Base-by-base conservation (phyloP, 108 stramenopile genomes). In the Nitzschia inconspicua region DNA sequence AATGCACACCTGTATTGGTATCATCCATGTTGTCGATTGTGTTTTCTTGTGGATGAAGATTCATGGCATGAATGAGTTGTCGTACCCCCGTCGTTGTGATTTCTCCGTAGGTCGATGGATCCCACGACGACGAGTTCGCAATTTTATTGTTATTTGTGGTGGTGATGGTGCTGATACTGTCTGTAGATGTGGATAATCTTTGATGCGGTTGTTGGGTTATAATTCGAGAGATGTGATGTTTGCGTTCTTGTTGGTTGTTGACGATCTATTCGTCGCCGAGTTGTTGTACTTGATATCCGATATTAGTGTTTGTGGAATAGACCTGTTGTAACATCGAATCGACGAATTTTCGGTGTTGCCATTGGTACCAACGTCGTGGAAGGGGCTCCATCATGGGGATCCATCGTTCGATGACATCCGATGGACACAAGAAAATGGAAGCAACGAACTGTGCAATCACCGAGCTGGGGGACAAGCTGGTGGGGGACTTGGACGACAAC, bases 51-150 rank as follows among this genome's bases (percentile, higher is more conserved):
- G 29, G n/a, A 30, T 14, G 48, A 37, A 82, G 48, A 11, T 60
- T 59, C 83, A 88, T 82, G 57, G 75, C 70, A 71, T 77, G 39
- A 46, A 83, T 82, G 13, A 88, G 47, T 54, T 88, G 86, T 19
- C 83, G 68, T 37, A 75, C 66, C 52, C 84, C 84, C 43, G 75
- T 20, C 31, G 53, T 24, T 26, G 86, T 88, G n/a, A 88, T 77
- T 72, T 88, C 86, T 2, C 86, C 86, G 55, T 88, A 88, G 2
- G 83, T 84, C 8, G 69, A 72, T 39, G 28, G 42, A 10, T 54
- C 37, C 35, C 3, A 20, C 8, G 28, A 3, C 44, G 44, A 27
- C 14, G 44, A 27, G n/a, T 1, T 14, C 37, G n/a, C n/a, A 14
- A 14, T 1, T 13, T 39, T 14, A n/a, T 39, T 39, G n/a, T 39